A percentile compares a stretch with the other conserved stretches of the same genome.
phyloP scores from a whole-genome alignment of 164 flowering plant genomes.

The Amborella trichopoda region DNA sequence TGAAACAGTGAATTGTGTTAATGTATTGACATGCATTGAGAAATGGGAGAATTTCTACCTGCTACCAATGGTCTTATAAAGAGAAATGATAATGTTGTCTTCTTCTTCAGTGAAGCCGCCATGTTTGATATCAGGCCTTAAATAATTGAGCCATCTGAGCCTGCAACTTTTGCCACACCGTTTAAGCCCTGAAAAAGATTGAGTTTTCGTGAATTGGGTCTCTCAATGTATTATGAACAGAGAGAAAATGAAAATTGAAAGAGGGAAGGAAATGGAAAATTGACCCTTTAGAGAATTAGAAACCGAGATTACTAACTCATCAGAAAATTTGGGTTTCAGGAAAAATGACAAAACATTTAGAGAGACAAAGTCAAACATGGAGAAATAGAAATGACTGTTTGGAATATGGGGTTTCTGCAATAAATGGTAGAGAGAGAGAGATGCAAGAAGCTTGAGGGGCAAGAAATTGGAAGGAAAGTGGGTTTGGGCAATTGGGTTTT shows the following conservation, averaged over 20 bases:
- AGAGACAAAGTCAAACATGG: not conserved
- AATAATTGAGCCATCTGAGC: constrained; percentile 68
- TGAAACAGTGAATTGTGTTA: too few species aligned
- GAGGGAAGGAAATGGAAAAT: not conserved
- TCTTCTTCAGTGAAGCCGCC: constrained; percentile 68
- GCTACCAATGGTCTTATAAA: constrained; percentile 48
- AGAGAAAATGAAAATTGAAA: too few species aligned
- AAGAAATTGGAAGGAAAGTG: not conserved
- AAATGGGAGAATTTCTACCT: constrained; percentile 37
- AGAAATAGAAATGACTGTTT: too few species aligned
- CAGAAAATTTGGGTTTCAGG: not conserved
- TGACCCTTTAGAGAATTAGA: not conserved
- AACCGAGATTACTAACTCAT: not conserved
- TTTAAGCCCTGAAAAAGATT: constrained; percentile 36
- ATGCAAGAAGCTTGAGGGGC: too few species aligned
- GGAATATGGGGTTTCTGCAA: too few species aligned
- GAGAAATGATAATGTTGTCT: constrained; percentile 31
- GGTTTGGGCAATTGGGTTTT: constrained; percentile 1
- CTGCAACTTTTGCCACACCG: constrained; percentile 84
- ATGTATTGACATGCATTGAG: too few species aligned
- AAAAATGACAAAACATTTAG: not conserved
- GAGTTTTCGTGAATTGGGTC: not conserved
- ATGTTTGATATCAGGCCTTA: constrained; percentile 64
- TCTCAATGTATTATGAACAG: too few species aligned
- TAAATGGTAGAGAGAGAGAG: too few species aligned